Percentiles rank a stretch among this genome's conserved stretches.
Conservation (phyloP, 768 basidiomycete genomes). For the Trametes maxima region DNA sequence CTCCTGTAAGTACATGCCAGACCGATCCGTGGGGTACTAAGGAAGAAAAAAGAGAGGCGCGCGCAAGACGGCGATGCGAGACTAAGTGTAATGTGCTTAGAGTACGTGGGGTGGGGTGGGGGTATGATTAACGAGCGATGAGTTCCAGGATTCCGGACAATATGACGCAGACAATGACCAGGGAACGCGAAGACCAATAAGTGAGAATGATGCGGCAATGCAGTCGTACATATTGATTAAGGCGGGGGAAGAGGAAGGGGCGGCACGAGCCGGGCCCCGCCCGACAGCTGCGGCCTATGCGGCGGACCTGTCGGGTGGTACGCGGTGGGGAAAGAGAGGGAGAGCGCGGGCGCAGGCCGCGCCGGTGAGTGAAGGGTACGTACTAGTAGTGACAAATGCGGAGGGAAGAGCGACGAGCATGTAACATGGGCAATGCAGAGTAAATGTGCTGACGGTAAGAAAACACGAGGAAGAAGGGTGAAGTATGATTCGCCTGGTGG, state of each 20-base stretch:
- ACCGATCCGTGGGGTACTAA: background rate
- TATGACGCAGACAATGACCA: slow-evolving; percentile 16
- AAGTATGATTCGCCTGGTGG: background rate
- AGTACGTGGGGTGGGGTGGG: slow-evolving; percentile 9
- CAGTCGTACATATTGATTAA: slow-evolving; percentile 16
- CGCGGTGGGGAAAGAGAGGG: background rate
- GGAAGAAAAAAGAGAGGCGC: background rate
- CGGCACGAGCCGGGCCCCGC: background rate
- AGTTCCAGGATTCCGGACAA: slow-evolving; percentile 19
- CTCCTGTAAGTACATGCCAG: slow-evolving; percentile 7
- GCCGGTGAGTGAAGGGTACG: slow-evolving; percentile 2
- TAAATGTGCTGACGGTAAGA: background rate
- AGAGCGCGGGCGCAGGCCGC: background rate
- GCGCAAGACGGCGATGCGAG: background rate
- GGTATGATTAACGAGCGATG: slow-evolving; percentile 26
- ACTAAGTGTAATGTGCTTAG: slow-evolving; percentile 20
- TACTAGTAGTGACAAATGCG: slow-evolving; percentile 19
- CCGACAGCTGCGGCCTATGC: background rate
- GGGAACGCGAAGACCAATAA: background rate
- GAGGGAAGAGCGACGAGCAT: slow-evolving; percentile 10
- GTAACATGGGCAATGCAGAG: slow-evolving; percentile 5
- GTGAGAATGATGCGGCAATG: slow-evolving; percentile 13
- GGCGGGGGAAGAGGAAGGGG: slow-evolving; percentile 4
- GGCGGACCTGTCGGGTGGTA: background rate
- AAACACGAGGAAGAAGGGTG: background rate